A percentile compares a stretch with the other conserved stretches of the same genome.
Evolutionary conservation across 2,329 filamentous ascomycete genomes (phyloP).

Genomic region (Diaporthe ampelina): DNA sequence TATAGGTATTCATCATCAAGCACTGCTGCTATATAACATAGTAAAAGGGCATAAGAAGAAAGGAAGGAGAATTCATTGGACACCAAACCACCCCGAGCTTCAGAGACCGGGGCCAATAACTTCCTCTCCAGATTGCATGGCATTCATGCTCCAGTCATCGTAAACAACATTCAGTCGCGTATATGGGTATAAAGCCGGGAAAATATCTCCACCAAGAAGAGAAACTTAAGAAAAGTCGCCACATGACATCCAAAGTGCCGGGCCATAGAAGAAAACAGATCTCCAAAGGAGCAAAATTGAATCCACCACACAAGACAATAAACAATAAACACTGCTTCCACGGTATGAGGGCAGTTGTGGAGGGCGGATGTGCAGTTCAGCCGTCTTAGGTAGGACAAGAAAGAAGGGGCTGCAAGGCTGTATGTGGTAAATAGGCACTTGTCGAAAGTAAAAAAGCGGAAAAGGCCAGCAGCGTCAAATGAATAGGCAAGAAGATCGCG

Average conservation of each 20-base stretch:
- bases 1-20: conserved; percentile 26
- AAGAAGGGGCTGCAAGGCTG: conserved; percentile 17
- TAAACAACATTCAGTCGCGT: conserved; percentile 33
- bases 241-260: conserved; percentile 27
- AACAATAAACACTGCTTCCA: conserved; percentile 38
- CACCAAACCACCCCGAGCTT: background rate
- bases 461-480: conserved; percentile 35
- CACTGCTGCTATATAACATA: conserved; percentile 7
- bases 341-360: conserved; percentile 21
- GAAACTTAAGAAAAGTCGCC: conserved; percentile 7
- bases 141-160: conserved; percentile 31
- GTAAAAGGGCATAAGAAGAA: background rate
- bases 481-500: conserved; percentile 35
- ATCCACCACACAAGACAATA: conserved; percentile 40
- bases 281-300: background rate
- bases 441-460: conserved; percentile 29
- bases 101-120: background rate
- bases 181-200: conserved; percentile 33
- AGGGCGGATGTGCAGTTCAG: conserved; percentile 35
- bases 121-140: background rate
- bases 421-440: conserved; percentile 34
- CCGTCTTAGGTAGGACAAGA: background rate
- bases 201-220: conserved; percentile 33
- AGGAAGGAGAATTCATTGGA: background rate
- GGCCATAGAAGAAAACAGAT: background rate